phyloP scores from a whole-genome alignment of 1,284 basidiomycete species.

The Trichosporon sp. region DNA sequence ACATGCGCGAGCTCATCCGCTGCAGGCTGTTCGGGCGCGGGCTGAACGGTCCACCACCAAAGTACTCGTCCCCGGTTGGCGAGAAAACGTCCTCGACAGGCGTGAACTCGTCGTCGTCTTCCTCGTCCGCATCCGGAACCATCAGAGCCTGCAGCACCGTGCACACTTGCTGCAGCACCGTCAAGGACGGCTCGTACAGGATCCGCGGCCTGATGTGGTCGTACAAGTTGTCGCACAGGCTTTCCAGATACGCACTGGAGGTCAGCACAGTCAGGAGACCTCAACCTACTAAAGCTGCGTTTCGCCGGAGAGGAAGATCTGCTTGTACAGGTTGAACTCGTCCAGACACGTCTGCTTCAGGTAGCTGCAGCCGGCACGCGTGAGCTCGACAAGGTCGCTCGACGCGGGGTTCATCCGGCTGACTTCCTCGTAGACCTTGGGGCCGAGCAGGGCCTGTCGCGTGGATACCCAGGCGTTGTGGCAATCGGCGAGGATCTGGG shows the following conservation, averaged over 20 bases:
- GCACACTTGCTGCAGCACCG: conserved; percentile 84
- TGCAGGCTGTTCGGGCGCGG: conserved; percentile 11
- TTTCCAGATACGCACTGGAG: conserved; percentile 74
- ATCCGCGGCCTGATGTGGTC: conserved; percentile 90
- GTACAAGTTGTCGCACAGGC: conserved; percentile 83
- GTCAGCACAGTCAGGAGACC: not conserved
- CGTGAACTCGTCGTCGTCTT: conserved; percentile 28
- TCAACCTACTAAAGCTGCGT: conserved; percentile 71
- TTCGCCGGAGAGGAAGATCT: conserved; percentile 81
- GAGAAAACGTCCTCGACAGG: conserved; percentile 24
- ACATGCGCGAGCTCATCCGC: conserved; percentile 10
- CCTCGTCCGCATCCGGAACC: conserved; percentile 63
- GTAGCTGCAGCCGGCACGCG: conserved; percentile 80
- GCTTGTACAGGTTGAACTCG: conserved; percentile 76
- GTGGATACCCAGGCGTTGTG: conserved; percentile 72
- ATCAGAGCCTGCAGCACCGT: conserved; percentile 88
- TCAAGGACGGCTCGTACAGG: conserved; percentile 79
- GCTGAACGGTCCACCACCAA: conserved; percentile 37
- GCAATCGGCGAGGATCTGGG: conserved; percentile 72
- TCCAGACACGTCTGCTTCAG: conserved; percentile 81
- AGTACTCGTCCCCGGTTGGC: conserved; percentile 25
- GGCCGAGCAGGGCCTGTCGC: conserved; percentile 65
- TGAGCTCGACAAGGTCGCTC: conserved; percentile 80
- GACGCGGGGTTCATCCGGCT: conserved; percentile 67
- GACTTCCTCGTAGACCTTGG: conserved; percentile 71